Evolutionary conservation across 805 yeast species (phyloP), one percentile per base, ranked within the genome.

Genomic region (Kuraishia hungarica): DNA sequence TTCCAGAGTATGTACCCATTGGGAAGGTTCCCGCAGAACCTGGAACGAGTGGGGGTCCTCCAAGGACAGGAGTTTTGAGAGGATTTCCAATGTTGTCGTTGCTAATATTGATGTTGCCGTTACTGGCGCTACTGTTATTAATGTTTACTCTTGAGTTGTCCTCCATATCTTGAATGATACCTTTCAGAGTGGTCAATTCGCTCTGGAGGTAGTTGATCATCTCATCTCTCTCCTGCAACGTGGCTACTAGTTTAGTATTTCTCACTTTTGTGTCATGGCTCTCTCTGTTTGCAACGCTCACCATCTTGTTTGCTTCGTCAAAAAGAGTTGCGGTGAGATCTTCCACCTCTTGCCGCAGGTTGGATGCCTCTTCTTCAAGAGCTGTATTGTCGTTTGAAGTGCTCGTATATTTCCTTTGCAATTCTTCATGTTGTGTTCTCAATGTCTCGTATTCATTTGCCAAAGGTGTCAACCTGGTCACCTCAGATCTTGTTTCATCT

Each of bases 231-330:
- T 90, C 97, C 43, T 75, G 77, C 43, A 88, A 64, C n/a, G 78
- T 79, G 5, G 72, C 74, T 0, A 72, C 61, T 51, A 87, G 66
- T 59, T 78, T 82, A 39, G 77, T 71, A 61, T 87, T 87, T 60
- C 83, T 81, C 52, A 80, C 68, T 61, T 84, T 82, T 58, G 75
- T 75, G 39, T 80, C 82, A 63, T 84, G 77, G 4, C 84, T 79
- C 55, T 85, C 87, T 54, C 82, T 76, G 57, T 88, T 81, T 0
- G 96, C 96, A 58, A 84, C 81, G 52, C 86, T 82, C 6, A 89
- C 97, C 89, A 89, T 88, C 52, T 79, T 77, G 65, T 89, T 89
- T 15, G 97, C 97, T 64, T 90, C 94, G 58, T 82, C 86, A 64
- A 89, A 89, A 35, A 89, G 70, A 1, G 91, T 82, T 1, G 85